Percentiles rank a stretch among this genome's conserved stretches.
Evolutionary conservation across 1,284 basidiomycete genomes (phyloP).

Genomic region (Hymenochaete sp.): DNA sequence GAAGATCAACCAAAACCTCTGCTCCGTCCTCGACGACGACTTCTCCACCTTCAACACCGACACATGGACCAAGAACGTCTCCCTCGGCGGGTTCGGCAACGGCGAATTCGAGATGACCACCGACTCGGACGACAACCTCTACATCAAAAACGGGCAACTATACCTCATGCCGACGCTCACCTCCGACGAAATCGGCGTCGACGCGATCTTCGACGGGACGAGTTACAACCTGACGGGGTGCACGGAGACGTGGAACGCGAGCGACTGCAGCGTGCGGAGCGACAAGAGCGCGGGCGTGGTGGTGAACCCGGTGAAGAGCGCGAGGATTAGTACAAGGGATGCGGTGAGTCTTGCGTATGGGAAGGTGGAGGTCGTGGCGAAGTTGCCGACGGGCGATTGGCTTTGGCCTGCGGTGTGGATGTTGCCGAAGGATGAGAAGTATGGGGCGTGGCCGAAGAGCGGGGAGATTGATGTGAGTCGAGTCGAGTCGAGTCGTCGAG

Average conservation of each 20-base stretch:
- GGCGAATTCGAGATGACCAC: constrained; percentile 80
- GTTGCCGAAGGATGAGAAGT: constrained; percentile 60
- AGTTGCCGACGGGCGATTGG: constrained; percentile 61
- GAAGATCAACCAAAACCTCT: constrained; percentile 42
- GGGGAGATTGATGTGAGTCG: constrained; percentile 27
- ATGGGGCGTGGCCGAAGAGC: constrained; percentile 68
- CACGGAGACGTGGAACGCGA: constrained; percentile 36
- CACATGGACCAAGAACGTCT: constrained; percentile 59
- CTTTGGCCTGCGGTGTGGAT: constrained; percentile 84
- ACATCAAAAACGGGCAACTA: constrained; percentile 56
- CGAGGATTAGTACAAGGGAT: constrained; percentile 60
- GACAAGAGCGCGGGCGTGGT: constrained; percentile 34
- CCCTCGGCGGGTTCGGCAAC: constrained; percentile 71
- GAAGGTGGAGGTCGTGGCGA: constrained; percentile 61
- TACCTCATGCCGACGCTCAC: constrained; percentile 81
- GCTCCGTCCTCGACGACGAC: constrained; percentile 61
- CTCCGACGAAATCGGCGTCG: constrained; percentile 48
- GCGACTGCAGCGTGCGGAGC: constrained; percentile 36
- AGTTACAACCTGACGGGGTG: constrained; percentile 62
- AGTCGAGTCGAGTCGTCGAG: too few species aligned
- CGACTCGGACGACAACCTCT: constrained; percentile 53
- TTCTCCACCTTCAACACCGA: constrained; percentile 47
- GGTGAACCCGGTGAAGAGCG: constrained; percentile 71
- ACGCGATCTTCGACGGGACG: constrained; percentile 51
- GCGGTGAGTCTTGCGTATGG: constrained; percentile 59